Evolutionary conservation across 345 rosid genomes (phyloP).

Genomic region (Excoecaria cochinchinensis): DNA sequence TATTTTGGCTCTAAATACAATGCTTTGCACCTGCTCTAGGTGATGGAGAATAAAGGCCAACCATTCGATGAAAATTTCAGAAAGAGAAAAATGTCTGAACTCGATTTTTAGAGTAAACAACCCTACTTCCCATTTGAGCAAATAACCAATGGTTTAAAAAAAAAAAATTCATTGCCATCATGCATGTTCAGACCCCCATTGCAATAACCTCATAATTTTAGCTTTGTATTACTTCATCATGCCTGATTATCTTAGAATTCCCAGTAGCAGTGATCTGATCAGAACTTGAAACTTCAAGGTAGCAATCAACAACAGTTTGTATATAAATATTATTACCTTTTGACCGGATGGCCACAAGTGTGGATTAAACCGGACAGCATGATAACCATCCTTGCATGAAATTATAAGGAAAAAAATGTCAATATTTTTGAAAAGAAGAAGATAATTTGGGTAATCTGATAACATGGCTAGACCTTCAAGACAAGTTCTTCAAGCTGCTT

Average conservation of each 20-base stretch:
- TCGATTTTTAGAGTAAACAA: background rate
- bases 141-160: background rate
- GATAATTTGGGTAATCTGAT: background rate
- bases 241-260: background rate
- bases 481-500: conserved; percentile 74
- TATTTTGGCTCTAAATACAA: background rate
- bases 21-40: background rate
- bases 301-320: background rate
- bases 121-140: background rate
- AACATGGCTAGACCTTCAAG: conserved; percentile 48
- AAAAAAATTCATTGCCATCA: background rate
- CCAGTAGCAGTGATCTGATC: no score
- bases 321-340: conserved; percentile 47
- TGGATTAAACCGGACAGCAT: conserved; percentile 94
- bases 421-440: conserved; percentile 16
- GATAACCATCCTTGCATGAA: conserved; percentile 65
- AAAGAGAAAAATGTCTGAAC: background rate
- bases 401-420: conserved; percentile 18
- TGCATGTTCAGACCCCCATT: background rate
- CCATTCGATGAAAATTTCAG: background rate
- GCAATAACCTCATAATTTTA: background rate
- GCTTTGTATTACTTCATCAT: background rate
- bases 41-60: background rate
- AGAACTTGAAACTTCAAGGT: background rate
- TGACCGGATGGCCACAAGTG: conserved; percentile 85